phyloP scores from a whole-genome alignment of 2,329 filamentous ascomycete genomes.

The Curvularia spicifera region DNA sequence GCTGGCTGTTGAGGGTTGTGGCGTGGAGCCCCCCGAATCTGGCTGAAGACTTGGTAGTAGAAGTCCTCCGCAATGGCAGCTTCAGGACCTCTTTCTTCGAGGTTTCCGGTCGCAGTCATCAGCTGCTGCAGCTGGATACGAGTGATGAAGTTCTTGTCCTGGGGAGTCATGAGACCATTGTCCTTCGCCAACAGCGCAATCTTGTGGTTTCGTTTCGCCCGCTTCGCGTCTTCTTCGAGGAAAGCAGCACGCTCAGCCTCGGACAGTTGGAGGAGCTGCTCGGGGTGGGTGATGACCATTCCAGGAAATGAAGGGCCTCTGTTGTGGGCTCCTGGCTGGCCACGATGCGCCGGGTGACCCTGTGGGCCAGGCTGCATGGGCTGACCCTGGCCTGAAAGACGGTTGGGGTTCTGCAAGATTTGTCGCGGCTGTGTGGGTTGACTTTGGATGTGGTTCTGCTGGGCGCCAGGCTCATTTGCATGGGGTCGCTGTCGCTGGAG shows the following conservation, averaged over 20 bases:
- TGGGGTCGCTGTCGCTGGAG: slow-evolving; percentile 45
- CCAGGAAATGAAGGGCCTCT: slow-evolving; percentile 58
- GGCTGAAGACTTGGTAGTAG: slow-evolving; percentile 96
- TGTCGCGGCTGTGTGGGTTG: slow-evolving; percentile 65
- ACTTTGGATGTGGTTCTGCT: slow-evolving; percentile 51
- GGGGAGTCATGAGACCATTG: slow-evolving; percentile 97
- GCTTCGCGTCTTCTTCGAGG: slow-evolving; percentile 87
- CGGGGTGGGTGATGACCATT: slow-evolving; percentile 68
- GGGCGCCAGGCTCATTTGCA: slow-evolving; percentile 27
- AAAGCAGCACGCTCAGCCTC: slow-evolving; percentile 85
- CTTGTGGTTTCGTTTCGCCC: slow-evolving; percentile 97
- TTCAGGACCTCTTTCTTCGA: slow-evolving; percentile 79
- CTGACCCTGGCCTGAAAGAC: slow-evolving; percentile 57
- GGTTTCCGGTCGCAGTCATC: slow-evolving; percentile 87
- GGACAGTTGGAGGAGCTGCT: slow-evolving; percentile 76
- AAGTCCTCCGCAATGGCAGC: slow-evolving; percentile 89
- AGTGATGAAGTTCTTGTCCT: slow-evolving; percentile 99
- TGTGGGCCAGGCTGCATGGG: slow-evolving; percentile 42
- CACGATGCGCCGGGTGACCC: slow-evolving; percentile 40
- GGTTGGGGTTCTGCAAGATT: slow-evolving; percentile 79
- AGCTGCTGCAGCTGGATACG: slow-evolving; percentile 97
- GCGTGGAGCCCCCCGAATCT: slow-evolving; percentile 87
- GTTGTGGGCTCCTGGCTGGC: slow-evolving; percentile 45
- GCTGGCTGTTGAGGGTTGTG: slow-evolving; percentile 92
- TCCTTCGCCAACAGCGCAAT: slow-evolving; percentile 92